Conservation (phyloP, 331 rosid species). For the Acacia pycnantha region DNA sequence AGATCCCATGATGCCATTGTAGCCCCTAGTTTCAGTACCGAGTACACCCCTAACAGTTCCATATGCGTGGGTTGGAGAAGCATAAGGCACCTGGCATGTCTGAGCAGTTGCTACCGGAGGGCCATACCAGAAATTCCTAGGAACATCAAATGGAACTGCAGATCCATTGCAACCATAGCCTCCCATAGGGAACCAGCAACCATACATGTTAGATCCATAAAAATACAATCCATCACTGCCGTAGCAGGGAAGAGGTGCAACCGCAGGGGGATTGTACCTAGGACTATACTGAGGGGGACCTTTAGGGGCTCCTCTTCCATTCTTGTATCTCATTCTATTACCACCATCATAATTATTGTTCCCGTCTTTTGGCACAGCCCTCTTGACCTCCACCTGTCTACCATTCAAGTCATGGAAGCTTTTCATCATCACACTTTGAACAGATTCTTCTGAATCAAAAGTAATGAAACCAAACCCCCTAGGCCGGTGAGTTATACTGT, state of each 20-base stretch:
- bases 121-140: slow-evolving; percentile 44
- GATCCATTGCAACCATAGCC: slow-evolving; percentile 46
- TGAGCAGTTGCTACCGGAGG: slow-evolving; percentile 39
- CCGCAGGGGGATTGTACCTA: slow-evolving; percentile 31
- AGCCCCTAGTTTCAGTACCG: slow-evolving; percentile 32
- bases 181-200: slow-evolving; percentile 59
- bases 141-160: slow-evolving; percentile 44
- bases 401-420: slow-evolving; percentile 77
- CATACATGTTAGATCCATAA: slow-evolving; percentile 41
- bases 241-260: slow-evolving; percentile 44
- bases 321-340: slow-evolving; percentile 32
- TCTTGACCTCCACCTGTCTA: slow-evolving; percentile 83
- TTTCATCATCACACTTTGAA: slow-evolving; percentile 55
- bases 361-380: slow-evolving; percentile 76
- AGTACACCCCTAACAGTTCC: slow-evolving; percentile 41
- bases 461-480: slow-evolving; percentile 91
- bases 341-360: slow-evolving; percentile 35
- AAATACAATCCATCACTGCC: slow-evolving; percentile 32
- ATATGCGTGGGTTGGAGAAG: slow-evolving; percentile 32
- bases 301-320: slow-evolving; percentile 42
- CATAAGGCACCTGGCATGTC: slow-evolving; percentile 45
- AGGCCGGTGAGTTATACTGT: slow-evolving; percentile 66
- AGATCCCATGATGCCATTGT: slow-evolving; percentile 36
- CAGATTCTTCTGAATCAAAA: slow-evolving; percentile 68
- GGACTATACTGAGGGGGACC: slow-evolving; percentile 30